phyloP scores from a whole-genome alignment of 768 basidiomycete genomes.

The Macrolepiota albuminosa region DNA sequence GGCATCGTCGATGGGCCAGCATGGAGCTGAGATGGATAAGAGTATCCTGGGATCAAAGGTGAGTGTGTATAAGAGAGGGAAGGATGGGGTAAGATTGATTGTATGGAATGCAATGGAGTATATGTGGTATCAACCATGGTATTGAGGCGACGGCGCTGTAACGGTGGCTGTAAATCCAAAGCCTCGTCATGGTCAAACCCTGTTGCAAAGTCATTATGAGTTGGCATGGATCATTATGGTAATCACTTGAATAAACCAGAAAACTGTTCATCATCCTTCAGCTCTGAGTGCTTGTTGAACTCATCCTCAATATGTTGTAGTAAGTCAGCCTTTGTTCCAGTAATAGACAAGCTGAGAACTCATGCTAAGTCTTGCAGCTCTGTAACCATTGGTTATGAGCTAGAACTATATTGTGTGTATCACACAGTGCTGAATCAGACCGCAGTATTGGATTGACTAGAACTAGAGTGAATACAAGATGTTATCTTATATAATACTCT shows the following conservation, averaged over 20 bases:
- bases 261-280: not conserved
- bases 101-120: not conserved
- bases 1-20: too few relatives aligned
- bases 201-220: not conserved
- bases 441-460: too few relatives aligned
- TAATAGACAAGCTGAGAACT: not conserved
- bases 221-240: not conserved
- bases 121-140: not conserved
- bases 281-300: not conserved
- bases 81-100: not conserved
- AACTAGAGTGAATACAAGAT: too few relatives aligned
- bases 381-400: too few relatives aligned
- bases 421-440: too few relatives aligned
- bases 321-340: not conserved
- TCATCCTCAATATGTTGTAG: not conserved
- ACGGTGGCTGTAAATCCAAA: not conserved
- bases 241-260: not conserved
- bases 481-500: too few relatives aligned
- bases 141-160: not conserved
- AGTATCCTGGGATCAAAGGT: too few relatives aligned
- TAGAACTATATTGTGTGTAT: too few relatives aligned
- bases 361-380: not conserved
- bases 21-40: too few relatives aligned
- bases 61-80: too few relatives aligned
- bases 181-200: not conserved